Conservation (phyloP, 2,329 filamentous ascomycete genomes). For the Exserohilum turcica region DNA sequence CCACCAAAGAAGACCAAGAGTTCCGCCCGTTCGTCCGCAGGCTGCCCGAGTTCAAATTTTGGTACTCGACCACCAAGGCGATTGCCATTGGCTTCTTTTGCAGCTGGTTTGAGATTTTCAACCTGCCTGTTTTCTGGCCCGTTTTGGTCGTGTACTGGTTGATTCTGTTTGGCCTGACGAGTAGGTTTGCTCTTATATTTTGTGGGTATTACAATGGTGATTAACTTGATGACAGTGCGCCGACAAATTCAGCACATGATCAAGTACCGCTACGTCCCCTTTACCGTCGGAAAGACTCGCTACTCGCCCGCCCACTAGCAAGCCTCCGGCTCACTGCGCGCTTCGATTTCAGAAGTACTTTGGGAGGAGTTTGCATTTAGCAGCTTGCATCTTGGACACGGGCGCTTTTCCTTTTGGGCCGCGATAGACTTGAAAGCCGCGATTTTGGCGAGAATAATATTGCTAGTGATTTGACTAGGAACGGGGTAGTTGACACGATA, state of each 20-base stretch:
- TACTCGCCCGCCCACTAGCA: constrained; percentile 41
- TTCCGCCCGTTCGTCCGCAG: constrained; percentile 96
- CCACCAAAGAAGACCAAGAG: constrained; percentile 95
- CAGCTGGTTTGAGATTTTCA: constrained; percentile 92
- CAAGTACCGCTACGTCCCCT: constrained; percentile 98
- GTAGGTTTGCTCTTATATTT: constrained; percentile 60
- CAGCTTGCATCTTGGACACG: constrained; percentile 21
- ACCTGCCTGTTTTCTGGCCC: constrained; percentile 98
- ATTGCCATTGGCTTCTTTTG: constrained; percentile 82
- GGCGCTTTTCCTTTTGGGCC: constrained; percentile 21
- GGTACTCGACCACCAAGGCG: constrained; percentile 92
- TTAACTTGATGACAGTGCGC: constrained; percentile 68
- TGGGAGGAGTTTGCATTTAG: constrained; percentile 9
- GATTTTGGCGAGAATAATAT: constrained; percentile 15
- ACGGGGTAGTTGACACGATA: constrained; percentile 7
- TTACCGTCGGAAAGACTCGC: constrained; percentile 79
- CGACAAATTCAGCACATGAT: constrained; percentile 99
- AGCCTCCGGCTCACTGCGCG: neutral
- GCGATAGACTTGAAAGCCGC: constrained; percentile 29
- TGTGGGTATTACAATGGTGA: neutral
- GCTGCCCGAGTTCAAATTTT: constrained; percentile 99
- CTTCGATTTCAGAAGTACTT: constrained; percentile 8
- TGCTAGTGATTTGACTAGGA: constrained; percentile 16
- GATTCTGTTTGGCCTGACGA: constrained; percentile 93
- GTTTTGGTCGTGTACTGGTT: constrained; percentile 98